These are phyloP conservation scores for Solanum chiquidenum DNA, from an alignment of 257 asterid species.

Conservation along the genomic window DNA sequence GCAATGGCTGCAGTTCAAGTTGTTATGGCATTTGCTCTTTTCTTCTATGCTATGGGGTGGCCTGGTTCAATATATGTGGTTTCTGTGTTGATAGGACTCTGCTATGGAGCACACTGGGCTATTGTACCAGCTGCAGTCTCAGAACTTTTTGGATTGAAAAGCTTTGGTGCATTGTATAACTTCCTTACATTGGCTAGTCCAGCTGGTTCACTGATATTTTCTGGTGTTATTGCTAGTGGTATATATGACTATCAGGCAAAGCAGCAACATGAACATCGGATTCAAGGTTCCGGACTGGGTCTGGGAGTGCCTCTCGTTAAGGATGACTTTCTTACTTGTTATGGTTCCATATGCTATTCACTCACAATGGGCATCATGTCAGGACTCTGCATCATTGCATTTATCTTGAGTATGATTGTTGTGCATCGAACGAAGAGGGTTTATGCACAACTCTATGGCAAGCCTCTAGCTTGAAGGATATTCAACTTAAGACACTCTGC, in stretches of 20 bases:
- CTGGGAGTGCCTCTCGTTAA: not conserved
- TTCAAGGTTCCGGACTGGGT: not conserved
- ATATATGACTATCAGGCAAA: conserved; percentile 77
- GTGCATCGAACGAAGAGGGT: conserved; percentile 37
- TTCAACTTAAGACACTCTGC: not conserved
- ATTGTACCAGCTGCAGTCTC: conserved; percentile 36
- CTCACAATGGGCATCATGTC: conserved; percentile 31
- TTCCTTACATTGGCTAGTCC: conserved; percentile 82
- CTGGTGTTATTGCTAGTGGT: conserved; percentile 75
- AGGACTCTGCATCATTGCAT: conserved; percentile 26
- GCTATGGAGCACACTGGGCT: conserved; percentile 45
- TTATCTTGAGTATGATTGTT: conserved; percentile 23
- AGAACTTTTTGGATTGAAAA: conserved; percentile 33
- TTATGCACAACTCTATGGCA: conserved; percentile 23
- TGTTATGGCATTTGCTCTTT: conserved; percentile 26
- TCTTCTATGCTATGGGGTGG: conserved; percentile 29
- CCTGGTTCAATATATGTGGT: conserved; percentile 28
- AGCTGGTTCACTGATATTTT: conserved; percentile 68
- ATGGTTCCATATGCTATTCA: conserved; percentile 29
- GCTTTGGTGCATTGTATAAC: conserved; percentile 52
- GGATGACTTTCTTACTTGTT: conserved; percentile 19
- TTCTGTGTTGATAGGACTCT: conserved; percentile 26
- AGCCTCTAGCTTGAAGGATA: conserved; percentile 2
- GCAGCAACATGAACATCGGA: conserved; percentile 31
- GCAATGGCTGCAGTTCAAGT: conserved; percentile 38